Base-by-base conservation (phyloP, 2,329 filamentous ascomycete species). In the Colletotrichum karsti region DNA sequence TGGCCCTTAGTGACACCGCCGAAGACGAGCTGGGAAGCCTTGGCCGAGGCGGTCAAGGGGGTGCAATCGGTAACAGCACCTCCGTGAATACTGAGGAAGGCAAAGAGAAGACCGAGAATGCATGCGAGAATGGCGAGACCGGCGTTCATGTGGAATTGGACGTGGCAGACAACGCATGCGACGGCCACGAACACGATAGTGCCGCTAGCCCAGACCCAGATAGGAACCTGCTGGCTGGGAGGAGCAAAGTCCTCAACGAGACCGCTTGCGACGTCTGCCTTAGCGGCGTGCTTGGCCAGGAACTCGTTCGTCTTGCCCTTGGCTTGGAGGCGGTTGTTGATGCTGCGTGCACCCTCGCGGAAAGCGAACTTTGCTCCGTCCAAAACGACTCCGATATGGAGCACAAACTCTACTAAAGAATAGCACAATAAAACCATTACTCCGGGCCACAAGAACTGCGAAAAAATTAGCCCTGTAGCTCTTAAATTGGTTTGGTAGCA, bases 1-100 rank as follows among this genome's bases (percentile, higher is more conserved):
- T 86, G 81, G 70, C 85, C 83, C 44, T 84, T 83, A 37, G 90
- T 91, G 30, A 89, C 89, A 56, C 87, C 90, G 71, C 90, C 90
- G 51, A 91, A 89, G 61, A 92, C 84, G 63, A 92, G 87, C 80
- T 92, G 90, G 2, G 89, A 91, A 7, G 90, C 90, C 78, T 92
- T 92, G 72, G 89, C 85, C 1, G 88, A 88, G 3, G 90, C 89
- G 6, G 90, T 91, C 5, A 92, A 80, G 1, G 90, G 90, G 0
- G 89, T 89, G 71, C 85, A 86, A 72, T 81, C 79, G 1, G 87
- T 90, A 72, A 89, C 87, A 13, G 88, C 88, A 53, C 87, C 81
- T 8, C 79, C 79, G 39, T 80, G 80, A 65, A 81, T 80, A 58
- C 73, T 85, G 41, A 90, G 79, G 78, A 90, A 87, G 53, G 87